phyloP scores from a whole-genome alignment of 176 grass and related monocot genomes.

The Carex myosuroides region DNA sequence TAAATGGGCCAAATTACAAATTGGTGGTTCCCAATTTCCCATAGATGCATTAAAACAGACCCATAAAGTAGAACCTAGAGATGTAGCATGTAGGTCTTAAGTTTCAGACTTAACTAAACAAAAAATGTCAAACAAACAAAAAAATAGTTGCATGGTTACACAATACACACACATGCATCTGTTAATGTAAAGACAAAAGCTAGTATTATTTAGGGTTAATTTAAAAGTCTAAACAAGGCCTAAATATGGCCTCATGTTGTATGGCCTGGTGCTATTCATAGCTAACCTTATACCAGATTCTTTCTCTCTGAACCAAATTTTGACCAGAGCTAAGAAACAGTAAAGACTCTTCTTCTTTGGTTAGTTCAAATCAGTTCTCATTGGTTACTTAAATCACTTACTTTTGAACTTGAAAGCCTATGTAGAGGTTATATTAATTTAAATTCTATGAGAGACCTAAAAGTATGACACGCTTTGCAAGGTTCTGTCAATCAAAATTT shows the following conservation, averaged over 20 bases:
- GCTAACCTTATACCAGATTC: background rate
- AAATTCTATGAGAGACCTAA: background rate
- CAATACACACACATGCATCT: constrained; percentile 21
- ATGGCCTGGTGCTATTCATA: constrained; percentile 12
- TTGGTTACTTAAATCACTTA: constrained; percentile 20
- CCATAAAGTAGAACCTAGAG: background rate
- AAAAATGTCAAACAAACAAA: constrained; percentile 10
- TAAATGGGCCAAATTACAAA: background rate
- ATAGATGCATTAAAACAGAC: background rate
- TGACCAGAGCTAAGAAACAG: background rate
- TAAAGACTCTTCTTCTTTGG: constrained; percentile 6
- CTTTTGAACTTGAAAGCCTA: background rate
- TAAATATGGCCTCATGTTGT: background rate
- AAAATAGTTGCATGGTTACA: constrained; percentile 1
- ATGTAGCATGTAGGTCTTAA: constrained; percentile 12
- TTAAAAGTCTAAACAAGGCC: background rate
- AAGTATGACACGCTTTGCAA: background rate
- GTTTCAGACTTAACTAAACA: background rate
- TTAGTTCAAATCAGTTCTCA: constrained; percentile 20
- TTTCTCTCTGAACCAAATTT: constrained; percentile 9
- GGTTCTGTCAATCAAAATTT: background rate
- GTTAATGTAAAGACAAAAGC: constrained; percentile 22
- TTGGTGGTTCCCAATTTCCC: constrained; percentile 12
- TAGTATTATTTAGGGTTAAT: constrained; percentile 13
- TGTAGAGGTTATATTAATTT: background rate